These are phyloP conservation scores for Pugionium cornutum DNA, from an alignment of 345 rosid genomes.

Conservation along the genomic window DNA sequence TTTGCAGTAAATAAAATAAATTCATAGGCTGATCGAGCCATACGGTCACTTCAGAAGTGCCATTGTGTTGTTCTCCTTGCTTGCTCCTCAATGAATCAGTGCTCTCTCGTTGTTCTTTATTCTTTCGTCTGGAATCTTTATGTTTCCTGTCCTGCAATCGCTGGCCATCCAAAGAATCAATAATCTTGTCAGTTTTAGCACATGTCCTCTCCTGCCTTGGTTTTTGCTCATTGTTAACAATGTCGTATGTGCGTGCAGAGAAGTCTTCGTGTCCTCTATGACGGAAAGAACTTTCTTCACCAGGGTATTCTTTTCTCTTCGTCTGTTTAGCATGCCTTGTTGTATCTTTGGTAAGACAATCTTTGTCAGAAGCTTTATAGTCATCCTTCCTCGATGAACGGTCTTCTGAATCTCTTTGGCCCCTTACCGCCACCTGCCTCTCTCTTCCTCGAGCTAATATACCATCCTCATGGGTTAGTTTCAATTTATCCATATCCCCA, in stretches of 20 bases:
- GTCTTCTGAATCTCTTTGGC: constrained; percentile 74
- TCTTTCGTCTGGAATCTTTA: constrained; percentile 66
- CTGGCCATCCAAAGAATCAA: constrained; percentile 56
- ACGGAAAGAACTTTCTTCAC: constrained; percentile 61
- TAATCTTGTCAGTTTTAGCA: constrained; percentile 55
- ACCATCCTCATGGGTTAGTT: constrained; percentile 60
- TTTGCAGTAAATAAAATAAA: not conserved
- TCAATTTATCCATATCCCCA: constrained; percentile 58
- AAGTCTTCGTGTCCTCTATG: constrained; percentile 66
- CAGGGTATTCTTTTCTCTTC: constrained; percentile 67
- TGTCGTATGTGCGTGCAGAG: constrained; percentile 57
- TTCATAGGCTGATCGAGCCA: constrained; percentile 42
- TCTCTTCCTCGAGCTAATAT: constrained; percentile 68
- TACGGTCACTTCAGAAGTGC: constrained; percentile 69
- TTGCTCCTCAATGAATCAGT: constrained; percentile 57
- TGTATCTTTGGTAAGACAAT: constrained; percentile 60
- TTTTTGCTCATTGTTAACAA: constrained; percentile 60
- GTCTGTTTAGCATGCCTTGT: constrained; percentile 60
- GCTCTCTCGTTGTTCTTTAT: constrained; percentile 66
- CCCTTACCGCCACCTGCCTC: constrained; percentile 53
- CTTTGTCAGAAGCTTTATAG: constrained; percentile 64
- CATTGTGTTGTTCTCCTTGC: constrained; percentile 63
- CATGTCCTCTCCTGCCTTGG: constrained; percentile 68
- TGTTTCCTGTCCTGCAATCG: constrained; percentile 64
- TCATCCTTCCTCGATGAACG: constrained; percentile 70